A percentile compares a stretch with the other conserved stretches of the same genome.
Evolutionary conservation across 352 stramenopile species (phyloP).

Genomic region (Pseudoperonospora humuli): DNA sequence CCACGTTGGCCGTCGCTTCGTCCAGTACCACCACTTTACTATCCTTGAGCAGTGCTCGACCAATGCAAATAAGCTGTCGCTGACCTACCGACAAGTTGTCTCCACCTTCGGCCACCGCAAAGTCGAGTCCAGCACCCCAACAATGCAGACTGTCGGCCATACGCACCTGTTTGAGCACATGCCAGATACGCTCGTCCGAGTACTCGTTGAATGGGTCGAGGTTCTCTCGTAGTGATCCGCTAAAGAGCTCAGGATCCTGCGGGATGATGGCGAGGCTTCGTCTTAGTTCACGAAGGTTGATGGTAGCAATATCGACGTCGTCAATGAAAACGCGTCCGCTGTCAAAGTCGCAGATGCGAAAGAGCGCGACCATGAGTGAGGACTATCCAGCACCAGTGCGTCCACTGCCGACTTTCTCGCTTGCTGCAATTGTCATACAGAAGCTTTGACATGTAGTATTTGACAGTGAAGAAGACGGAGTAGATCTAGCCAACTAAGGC

Average conservation of each 20-base stretch:
- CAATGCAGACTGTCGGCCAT: slow-evolving; percentile 65
- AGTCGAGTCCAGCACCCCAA: slow-evolving; percentile 35
- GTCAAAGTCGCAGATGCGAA: slow-evolving; percentile 88
- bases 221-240: slow-evolving; percentile 86
- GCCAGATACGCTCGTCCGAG: slow-evolving; percentile 81
- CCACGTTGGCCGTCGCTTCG: slow-evolving; percentile 93
- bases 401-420: slow-evolving; percentile 86
- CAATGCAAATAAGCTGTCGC: slow-evolving; percentile 94
- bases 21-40: slow-evolving; percentile 95
- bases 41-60: slow-evolving; percentile 88
- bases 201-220: slow-evolving; percentile 90
- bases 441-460: no score
- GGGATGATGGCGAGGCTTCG: slow-evolving; percentile 84
- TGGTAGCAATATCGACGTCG: slow-evolving; percentile 42
- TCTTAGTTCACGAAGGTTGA: slow-evolving; percentile 48
- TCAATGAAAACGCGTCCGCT: slow-evolving; percentile 54
- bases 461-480: no score
- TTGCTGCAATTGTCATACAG: no score
- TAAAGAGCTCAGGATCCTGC: slow-evolving; percentile 94
- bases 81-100: slow-evolving; percentile 94
- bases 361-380: slow-evolving; percentile 85
- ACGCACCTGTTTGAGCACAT: slow-evolving; percentile 74
- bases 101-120: slow-evolving; percentile 82
- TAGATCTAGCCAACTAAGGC: no score
- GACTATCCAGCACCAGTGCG: slow-evolving; percentile 87